Conservation (phyloP, 2,329 filamentous ascomycete species). For the Dactylellina sp. region DNA sequence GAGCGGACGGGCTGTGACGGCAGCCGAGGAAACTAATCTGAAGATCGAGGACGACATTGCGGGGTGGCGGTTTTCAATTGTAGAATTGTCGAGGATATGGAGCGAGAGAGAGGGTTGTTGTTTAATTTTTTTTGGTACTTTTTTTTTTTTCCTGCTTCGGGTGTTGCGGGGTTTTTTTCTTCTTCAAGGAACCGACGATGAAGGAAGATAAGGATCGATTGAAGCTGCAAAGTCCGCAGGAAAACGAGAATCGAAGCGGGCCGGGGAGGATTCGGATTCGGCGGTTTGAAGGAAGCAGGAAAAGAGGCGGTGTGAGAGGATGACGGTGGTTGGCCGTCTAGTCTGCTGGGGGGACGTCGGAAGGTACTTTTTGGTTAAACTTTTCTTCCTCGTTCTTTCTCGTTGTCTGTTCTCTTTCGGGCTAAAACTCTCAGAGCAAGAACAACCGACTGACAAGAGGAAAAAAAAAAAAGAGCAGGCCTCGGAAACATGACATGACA, state of each 20-base stretch:
- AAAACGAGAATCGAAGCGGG: slow-evolving; percentile 10
- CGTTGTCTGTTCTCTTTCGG: slow-evolving; percentile 30
- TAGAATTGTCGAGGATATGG: slow-evolving; percentile 2
- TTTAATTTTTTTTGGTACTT: not conserved
- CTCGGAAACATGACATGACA: slow-evolving; percentile 50
- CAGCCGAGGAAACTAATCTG: slow-evolving; percentile 70
- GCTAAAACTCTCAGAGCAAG: slow-evolving; percentile 37
- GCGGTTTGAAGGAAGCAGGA: slow-evolving; percentile 17
- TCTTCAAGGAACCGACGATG: slow-evolving; percentile 1
- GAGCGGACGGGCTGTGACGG: slow-evolving; percentile 68
- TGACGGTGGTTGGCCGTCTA: slow-evolving; percentile 26
- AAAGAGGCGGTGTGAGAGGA: slow-evolving; percentile 18
- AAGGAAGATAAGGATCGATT: slow-evolving; percentile 3
- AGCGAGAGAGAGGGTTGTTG: not conserved
- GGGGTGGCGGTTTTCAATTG: slow-evolving; percentile 12
- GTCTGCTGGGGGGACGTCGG: slow-evolving; percentile 36
- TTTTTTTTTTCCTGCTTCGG: slow-evolving; percentile 12
- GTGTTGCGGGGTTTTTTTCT: slow-evolving; percentile 55
- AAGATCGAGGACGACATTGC: slow-evolving; percentile 61
- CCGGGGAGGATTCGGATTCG: slow-evolving; percentile 20
- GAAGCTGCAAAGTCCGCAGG: slow-evolving; percentile 5
- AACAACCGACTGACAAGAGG: slow-evolving; percentile 41
- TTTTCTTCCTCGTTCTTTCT: slow-evolving; percentile 49
- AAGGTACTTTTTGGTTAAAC: slow-evolving; percentile 45
- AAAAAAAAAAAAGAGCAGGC: slow-evolving; percentile 19